Evolutionary conservation across 352 stramenopile species (phyloP), one percentile per base, ranked within the genome.

Genomic region (Phytophthora sp.): DNA sequence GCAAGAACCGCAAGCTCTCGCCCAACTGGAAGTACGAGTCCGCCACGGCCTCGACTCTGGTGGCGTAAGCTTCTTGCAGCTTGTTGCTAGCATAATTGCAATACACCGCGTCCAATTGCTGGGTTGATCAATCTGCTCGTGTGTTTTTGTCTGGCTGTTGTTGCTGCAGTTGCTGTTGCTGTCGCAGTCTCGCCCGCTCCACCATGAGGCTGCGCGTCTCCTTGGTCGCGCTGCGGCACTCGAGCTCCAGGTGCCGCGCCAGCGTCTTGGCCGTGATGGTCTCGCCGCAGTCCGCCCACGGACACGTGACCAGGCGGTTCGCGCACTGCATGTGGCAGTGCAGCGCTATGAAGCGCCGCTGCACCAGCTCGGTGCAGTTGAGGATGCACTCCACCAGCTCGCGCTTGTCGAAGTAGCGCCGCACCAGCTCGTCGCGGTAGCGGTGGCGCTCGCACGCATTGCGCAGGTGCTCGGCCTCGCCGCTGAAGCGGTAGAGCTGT

Each of bases 11-110:
- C 77, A 99, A 99, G 91, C 93, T 99, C 68, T 88, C 96, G 65
- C 91, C 97, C 39, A 99, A 99, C 92, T 99, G 97, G 97, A 99
- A 98, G 88, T 99, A 99, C 87, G 96, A 99, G 85, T 99, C 94
- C 54, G 88, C 95, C 66, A 99, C 97, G 64, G 97, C 98, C 68
- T 99, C 95, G 69, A 98, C 98, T 18, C 94, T 99, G 54, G 98
- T 99, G 60, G 97, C 98, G 37, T 99, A 99, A 99, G 84, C 55
- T 48, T 54, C 43, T 64, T 34, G 30, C 42, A 46, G 27, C 53
- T 58, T 62, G 44, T 55, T 64, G 72, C 65, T 56, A 71, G 62
- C 58, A 35, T 57, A 52, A 74, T 34, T 24, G 21, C 54, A 74
- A 76, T 73, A 70, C 54, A 37, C 58, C 48, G 39, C 43, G 46